Conservation (phyloP, 2,329 filamentous ascomycete species). For the Aspergillus carbonarius region DNA sequence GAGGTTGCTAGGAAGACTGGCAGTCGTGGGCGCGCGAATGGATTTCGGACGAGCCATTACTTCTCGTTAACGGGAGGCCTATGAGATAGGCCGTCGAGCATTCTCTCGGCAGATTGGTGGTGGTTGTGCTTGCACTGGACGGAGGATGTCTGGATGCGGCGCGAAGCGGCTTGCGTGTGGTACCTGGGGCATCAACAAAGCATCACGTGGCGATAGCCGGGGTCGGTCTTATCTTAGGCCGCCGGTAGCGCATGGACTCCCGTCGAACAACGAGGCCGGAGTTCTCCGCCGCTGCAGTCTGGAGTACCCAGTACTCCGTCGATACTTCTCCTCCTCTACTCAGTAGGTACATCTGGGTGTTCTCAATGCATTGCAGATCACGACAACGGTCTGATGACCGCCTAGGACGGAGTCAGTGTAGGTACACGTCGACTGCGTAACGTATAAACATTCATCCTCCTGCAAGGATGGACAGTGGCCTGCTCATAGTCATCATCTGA, state of each 20-base stretch:
- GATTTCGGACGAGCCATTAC: constrained; percentile 33
- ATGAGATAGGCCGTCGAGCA: neutral
- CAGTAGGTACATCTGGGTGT: neutral
- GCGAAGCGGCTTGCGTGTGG: neutral
- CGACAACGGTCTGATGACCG: neutral
- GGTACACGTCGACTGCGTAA: neutral
- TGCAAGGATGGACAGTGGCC: neutral
- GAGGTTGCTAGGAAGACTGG: constrained; percentile 68
- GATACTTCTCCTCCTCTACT: neutral
- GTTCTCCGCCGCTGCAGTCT: neutral
- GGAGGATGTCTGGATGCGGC: neutral
- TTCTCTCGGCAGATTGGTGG: neutral
- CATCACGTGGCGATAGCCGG: constrained; percentile 7
- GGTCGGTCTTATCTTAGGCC: neutral
- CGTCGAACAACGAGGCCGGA: neutral
- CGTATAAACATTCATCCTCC: neutral
- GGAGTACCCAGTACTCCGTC: too few species aligned
- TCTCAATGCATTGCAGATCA: neutral
- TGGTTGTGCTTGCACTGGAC: neutral
- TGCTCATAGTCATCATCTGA: neutral
- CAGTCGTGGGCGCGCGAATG: constrained; percentile 63
- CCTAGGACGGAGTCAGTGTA: neutral
- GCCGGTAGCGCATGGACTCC: neutral
- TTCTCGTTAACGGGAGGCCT: neutral
- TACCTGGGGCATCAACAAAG: constrained; percentile 2